These are phyloP conservation scores for Bipolaris victoriae DNA, from an alignment of 2,329 filamentous ascomycete genomes.

Conservation along the genomic window DNA sequence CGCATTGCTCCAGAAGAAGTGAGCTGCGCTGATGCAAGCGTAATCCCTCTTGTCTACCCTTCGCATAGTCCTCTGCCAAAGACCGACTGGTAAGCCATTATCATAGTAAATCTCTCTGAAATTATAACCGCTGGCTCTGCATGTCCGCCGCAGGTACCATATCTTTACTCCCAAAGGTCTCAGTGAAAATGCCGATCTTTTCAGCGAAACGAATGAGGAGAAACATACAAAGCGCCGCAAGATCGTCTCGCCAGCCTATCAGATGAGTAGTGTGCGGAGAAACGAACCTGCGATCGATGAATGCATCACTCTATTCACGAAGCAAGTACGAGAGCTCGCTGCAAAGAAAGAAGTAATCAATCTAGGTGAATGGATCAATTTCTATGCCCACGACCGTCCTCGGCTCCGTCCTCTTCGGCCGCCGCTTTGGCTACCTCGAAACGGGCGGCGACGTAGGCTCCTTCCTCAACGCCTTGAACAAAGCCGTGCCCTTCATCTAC, in stretches of 20 bases:
- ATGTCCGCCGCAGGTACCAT: conserved; percentile 15
- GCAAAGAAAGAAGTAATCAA: conserved; percentile 27
- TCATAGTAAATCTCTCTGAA: no score
- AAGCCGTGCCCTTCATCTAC: conserved; percentile 40
- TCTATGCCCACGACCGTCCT: conserved; percentile 49
- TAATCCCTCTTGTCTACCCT: conserved; percentile 24
- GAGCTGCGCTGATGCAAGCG: conserved; percentile 14
- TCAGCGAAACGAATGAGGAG: conserved; percentile 27
- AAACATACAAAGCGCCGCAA: conserved; percentile 25
- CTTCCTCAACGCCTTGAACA: conserved; percentile 48
- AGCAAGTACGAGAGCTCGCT: conserved; percentile 27
- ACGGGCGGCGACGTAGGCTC: conserved; percentile 48
- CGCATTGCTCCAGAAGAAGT: conserved; percentile 31
- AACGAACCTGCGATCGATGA: conserved; percentile 33
- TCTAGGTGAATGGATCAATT: conserved; percentile 37
- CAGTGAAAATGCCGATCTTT: conserved; percentile 28
- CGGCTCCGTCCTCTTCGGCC: conserved; percentile 51
- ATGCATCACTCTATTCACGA: conserved; percentile 31
- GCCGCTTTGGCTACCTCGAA: conserved; percentile 53
- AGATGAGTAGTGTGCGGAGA: conserved; percentile 51
- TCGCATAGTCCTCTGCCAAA: conserved; percentile 19
- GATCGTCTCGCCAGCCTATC: conserved; percentile 42
- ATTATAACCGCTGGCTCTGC: conserved; percentile 1
- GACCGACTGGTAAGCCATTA: conserved; percentile 6
- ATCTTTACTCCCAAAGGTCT: conserved; percentile 18